Evolutionary conservation across 768 basidiomycete genomes (phyloP), one percentile per base, ranked within the genome.

Genomic region (Hypholoma fasciculare): DNA sequence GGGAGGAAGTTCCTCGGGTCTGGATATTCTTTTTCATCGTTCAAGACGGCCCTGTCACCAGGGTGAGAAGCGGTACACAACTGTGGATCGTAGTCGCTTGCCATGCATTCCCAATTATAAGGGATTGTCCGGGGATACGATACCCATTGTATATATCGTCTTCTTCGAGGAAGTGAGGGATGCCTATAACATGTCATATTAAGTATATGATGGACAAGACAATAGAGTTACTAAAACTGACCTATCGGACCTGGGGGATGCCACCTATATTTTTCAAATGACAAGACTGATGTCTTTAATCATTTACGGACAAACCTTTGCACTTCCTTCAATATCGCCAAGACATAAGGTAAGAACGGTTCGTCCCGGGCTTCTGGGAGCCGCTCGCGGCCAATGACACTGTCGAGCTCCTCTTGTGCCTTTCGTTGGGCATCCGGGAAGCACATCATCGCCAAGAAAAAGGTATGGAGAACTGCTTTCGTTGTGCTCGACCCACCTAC

Each of bases 111-210:
- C 61, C 67, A n/a, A 74, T 57, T 12, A 76, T 66, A 7, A 74
- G 64, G 1, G 76, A 72, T 13, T 69, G 76, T 60, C 76, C 76
- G 0, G 81, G 82, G 38, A 83, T 79, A 42, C 71, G 69, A 60
- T 75, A 75, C 2, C 79, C 80, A 4, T 76, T 72, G 54, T 78
- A 82, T 20, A 72, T 65, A 53, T 84, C 82, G 48, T 83, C 77
- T 51, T 71, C 66, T 20, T 68, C 70, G 12, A 68, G 53, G 37
- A 70, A 61, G 54, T 77, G 76, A 3, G 76, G 73, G 8, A 75
- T 61, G 17, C 66, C 74, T 72, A 7, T 37, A 34, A 7, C 9
- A 9, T 34, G 6, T 5, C 30, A 9, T 34, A 34, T 2, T 34
- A 7, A 34, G 30, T 9, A 34, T 9, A 3, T 34, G 30, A 34